A percentile compares a stretch with the other conserved stretches of the same genome.
phyloP scores from a whole-genome alignment of 1,139 yeast species.

The Yamadazyma blattariae region DNA sequence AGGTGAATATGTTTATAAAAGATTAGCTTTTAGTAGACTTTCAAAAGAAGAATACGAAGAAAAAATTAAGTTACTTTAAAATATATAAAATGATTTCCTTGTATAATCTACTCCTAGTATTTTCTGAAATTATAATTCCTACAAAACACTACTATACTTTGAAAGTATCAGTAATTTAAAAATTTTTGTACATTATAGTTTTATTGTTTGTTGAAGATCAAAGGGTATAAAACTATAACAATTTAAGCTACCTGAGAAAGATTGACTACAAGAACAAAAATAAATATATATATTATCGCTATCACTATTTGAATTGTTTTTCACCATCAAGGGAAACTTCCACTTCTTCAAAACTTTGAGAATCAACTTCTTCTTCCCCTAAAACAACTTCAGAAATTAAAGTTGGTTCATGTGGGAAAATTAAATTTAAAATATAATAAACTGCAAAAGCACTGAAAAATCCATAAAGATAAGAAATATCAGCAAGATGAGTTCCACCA shows the following conservation, averaged over 20 bases:
- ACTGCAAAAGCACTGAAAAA: slow-evolving; percentile 11
- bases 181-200: no score
- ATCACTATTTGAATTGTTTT: slow-evolving; percentile 2
- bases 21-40: slow-evolving; percentile 14
- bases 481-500: slow-evolving; percentile 12
- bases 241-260: no score
- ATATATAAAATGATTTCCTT: background rate
- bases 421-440: slow-evolving; percentile 9
- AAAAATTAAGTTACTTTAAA: slow-evolving; percentile 4
- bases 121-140: no score
- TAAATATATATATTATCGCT: no score
- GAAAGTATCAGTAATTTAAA: no score
- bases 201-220: no score
- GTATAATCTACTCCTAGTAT: no score
- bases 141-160: no score
- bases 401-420: slow-evolving; percentile 11
- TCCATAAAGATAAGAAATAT: slow-evolving; percentile 12
- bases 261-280: no score
- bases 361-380: slow-evolving; percentile 7
- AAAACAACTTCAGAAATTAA: slow-evolving; percentile 9
- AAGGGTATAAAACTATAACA: no score
- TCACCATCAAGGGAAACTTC: slow-evolving; percentile 3
- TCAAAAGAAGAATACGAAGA: slow-evolving; percentile 13
- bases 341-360: slow-evolving; percentile 5
- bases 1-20: slow-evolving; percentile 15